These are phyloP conservation scores for Xylariales sp. DNA, from an alignment of 2,329 filamentous ascomycete genomes.

Conservation along the genomic window DNA sequence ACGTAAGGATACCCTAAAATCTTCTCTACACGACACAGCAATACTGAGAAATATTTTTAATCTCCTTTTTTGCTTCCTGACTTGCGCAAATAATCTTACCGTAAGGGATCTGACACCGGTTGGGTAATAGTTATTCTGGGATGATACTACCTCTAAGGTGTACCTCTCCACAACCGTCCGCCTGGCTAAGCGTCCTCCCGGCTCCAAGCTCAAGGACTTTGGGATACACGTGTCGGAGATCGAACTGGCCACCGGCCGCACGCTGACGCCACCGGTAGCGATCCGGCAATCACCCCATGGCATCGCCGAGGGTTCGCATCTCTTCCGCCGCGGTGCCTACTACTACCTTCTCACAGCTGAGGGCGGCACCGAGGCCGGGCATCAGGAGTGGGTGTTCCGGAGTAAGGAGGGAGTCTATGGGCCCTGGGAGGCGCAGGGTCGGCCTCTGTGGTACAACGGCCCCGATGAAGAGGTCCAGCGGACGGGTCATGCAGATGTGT, in stretches of 20 bases:
- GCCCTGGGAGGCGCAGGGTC: constrained; percentile 42
- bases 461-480: constrained; percentile 43
- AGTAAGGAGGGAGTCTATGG: constrained; percentile 38
- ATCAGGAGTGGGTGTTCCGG: constrained; percentile 48
- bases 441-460: constrained; percentile 42
- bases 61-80: background rate
- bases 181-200: constrained; percentile 27
- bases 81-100: too few species aligned
- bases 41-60: background rate
- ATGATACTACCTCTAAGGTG: constrained; percentile 38
- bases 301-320: constrained; percentile 37
- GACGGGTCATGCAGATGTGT: constrained; percentile 44
- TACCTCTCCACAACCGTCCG: constrained; percentile 42
- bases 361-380: constrained; percentile 40
- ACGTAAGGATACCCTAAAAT: constrained; percentile 32
- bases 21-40: too few species aligned
- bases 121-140: constrained; percentile 39
- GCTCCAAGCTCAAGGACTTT: constrained; percentile 44
- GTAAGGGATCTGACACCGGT: too few species aligned
- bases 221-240: constrained; percentile 42
- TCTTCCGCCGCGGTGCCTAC: constrained; percentile 27
- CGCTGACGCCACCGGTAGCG: constrained; percentile 27
- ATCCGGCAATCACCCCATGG: constrained; percentile 33
- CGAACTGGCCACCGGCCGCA: constrained; percentile 34
- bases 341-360: constrained; percentile 37